Evolutionary conservation across 2,329 filamentous ascomycete species (phyloP), one percentile per base, ranked within the genome.

Genomic region (Fusarium stilboides): DNA sequence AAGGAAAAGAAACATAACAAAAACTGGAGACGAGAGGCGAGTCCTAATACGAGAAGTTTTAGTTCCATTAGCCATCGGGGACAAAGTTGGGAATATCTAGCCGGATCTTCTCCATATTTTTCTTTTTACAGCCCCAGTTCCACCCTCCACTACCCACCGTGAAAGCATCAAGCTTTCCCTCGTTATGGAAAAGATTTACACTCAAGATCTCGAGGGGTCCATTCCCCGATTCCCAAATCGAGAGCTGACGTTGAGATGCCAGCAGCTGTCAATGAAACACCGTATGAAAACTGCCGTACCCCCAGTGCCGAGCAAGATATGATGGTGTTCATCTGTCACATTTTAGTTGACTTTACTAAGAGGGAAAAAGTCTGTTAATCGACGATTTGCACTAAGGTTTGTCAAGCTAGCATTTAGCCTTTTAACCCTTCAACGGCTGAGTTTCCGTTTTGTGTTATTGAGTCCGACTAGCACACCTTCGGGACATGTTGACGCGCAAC

Each of bases 151-250:
- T 47, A 56, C 19, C 62, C 57, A 63, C 61, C 26, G 34, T 43
- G 53, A 65, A 73, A 60, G 54, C 62, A 63, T 61, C 51, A 55
- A 37, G 39, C 50, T 57, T 37, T 49, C 45, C 50, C 71, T 65
- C 22, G 57, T 71, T 68, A 49, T 55, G 69, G 67, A 67, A 74
- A 55, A 52, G 71, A 74, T 74, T 64, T 51, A 37, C 71, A 45
- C 42, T 43, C 45, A 40, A 62, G 66, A 73, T 73, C 71, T 61
- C 31, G 51, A 60, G 42, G 54, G 55, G 55, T 64, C 54, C 49
- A 57, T 49, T 26, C n/a, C 36, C 66, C 54, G 51, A 67, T 59
- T 42, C 50, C 55, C 56, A 55, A 56, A 63, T 68, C 55, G 57
- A 42, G 51, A 64, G 57, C 60, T 64, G 61, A 47, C 24, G 45